These are phyloP conservation scores for Brassica napus DNA, from an alignment of 345 rosid species.

Conservation along the genomic window DNA sequence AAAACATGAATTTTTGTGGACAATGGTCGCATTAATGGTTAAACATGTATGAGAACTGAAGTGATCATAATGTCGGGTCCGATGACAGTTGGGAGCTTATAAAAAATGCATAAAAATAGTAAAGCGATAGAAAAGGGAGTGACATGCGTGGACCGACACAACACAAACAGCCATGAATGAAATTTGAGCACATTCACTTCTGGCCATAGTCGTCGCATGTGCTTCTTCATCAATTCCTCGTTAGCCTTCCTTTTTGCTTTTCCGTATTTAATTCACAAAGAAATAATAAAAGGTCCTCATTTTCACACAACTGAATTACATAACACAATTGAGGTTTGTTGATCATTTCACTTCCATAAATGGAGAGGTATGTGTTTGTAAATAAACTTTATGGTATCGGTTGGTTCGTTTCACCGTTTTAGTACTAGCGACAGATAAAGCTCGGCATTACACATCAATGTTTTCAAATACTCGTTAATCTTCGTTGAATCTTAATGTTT, in stretches of 20 bases:
- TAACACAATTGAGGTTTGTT: slow-evolving; percentile 20
- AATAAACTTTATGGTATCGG: background rate
- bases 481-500: background rate
- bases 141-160: slow-evolving; percentile 46
- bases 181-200: slow-evolving; percentile 30
- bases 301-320: slow-evolving; percentile 33
- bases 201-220: slow-evolving; percentile 36
- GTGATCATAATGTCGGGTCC: slow-evolving; percentile 40
- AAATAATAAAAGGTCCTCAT: background rate
- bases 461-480: background rate
- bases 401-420: background rate
- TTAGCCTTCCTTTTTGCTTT: slow-evolving; percentile 19
- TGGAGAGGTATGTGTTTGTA: slow-evolving; percentile 1
- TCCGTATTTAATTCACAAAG: slow-evolving; percentile 11
- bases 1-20: slow-evolving; percentile 16
- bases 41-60: background rate
- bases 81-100: slow-evolving; percentile 30
- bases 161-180: slow-evolving; percentile 40
- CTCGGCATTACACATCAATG: background rate
- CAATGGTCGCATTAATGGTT: background rate
- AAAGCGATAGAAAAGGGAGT: slow-evolving; percentile 1
- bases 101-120: slow-evolving; percentile 4
- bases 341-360: background rate
- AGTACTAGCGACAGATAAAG: background rate
- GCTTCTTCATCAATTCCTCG: slow-evolving; percentile 38